A percentile compares a stretch with the other conserved stretches of the same genome.
These are phyloP conservation scores for Cenchrus fungigraminus DNA, from an alignment of 176 grass and related monocot species.

Conservation along the genomic window DNA sequence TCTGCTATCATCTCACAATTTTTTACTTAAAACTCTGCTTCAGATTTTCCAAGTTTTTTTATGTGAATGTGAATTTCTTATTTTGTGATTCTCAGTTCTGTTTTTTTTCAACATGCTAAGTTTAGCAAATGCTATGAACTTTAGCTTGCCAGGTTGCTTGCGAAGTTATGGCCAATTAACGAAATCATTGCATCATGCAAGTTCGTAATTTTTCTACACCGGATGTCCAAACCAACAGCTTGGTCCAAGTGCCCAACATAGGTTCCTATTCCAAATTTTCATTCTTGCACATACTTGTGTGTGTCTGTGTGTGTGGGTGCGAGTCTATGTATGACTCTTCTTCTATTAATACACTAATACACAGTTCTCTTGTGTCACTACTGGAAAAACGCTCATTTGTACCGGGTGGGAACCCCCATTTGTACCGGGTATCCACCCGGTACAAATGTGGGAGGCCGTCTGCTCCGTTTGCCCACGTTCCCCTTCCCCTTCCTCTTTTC, in stretches of 20 bases:
- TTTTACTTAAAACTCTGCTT: neutral
- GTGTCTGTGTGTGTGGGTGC: too few species aligned
- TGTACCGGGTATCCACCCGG: too few species aligned
- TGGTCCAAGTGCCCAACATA: neutral
- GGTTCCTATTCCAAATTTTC: neutral
- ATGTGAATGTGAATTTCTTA: neutral
- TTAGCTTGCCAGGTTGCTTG: neutral
- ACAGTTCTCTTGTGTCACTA: too few species aligned
- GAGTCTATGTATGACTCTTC: too few species aligned
- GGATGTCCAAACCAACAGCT: neutral
- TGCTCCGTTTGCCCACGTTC: too few species aligned
- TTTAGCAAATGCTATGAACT: neutral
- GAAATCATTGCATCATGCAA: neutral
- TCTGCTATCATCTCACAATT: too few species aligned
- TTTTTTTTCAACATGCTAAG: neutral
- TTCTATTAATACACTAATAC: too few species aligned
- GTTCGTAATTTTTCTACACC: neutral
- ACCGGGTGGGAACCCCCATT: too few species aligned
- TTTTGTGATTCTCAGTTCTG: neutral
- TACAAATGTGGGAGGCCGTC: too few species aligned
- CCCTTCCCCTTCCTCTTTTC: too few species aligned
- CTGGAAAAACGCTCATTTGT: too few species aligned
- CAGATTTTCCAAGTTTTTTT: neutral
- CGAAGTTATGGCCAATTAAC: neutral
- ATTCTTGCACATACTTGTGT: neutral